phyloP scores from a whole-genome alignment of 306 rosid genomes.

The Ormosia semicastrata region DNA sequence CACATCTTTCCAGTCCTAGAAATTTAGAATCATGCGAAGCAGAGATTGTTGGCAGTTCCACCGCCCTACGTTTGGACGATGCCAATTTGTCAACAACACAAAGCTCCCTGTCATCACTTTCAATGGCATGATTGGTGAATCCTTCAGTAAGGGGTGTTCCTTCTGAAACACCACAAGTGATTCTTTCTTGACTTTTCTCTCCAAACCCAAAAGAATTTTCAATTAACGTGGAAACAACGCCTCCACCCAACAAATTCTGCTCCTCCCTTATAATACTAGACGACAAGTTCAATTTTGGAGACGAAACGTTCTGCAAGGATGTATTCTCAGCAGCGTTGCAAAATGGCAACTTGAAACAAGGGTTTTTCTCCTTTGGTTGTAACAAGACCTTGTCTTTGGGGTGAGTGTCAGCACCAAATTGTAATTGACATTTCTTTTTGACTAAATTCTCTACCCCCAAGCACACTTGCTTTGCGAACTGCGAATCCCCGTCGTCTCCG shows the following conservation, averaged over 20 bases:
- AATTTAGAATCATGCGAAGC: constrained; percentile 39
- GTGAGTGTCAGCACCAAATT: not conserved
- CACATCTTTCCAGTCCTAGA: constrained; percentile 58
- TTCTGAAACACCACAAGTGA: constrained; percentile 19
- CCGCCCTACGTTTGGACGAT: constrained; percentile 17
- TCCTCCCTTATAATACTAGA: not conserved
- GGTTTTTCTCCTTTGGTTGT: constrained; percentile 25
- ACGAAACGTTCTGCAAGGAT: not conserved
- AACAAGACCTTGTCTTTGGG: constrained; percentile 20
- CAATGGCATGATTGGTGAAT: constrained; percentile 14
- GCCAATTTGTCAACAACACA: constrained; percentile 19
- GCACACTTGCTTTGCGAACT: constrained; percentile 35
- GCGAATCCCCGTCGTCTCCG: constrained; percentile 27
- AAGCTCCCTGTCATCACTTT: constrained; percentile 31
- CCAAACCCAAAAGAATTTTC: constrained; percentile 14
- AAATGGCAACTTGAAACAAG: constrained; percentile 21
- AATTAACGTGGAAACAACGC: not conserved
- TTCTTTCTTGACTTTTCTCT: constrained; percentile 23
- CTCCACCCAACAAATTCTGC: constrained; percentile 4
- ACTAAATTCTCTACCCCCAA: constrained; percentile 30
- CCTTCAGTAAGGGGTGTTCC: constrained; percentile 26
- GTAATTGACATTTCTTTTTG: constrained; percentile 21
- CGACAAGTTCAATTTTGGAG: constrained; percentile 10
- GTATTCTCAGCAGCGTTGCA: constrained; percentile 12
- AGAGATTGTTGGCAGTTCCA: constrained; percentile 32